Evolutionary conservation across 495 filamentous ascomycete species (phyloP), one percentile per base, ranked within the genome.

Genomic region (Podospora didyma): DNA sequence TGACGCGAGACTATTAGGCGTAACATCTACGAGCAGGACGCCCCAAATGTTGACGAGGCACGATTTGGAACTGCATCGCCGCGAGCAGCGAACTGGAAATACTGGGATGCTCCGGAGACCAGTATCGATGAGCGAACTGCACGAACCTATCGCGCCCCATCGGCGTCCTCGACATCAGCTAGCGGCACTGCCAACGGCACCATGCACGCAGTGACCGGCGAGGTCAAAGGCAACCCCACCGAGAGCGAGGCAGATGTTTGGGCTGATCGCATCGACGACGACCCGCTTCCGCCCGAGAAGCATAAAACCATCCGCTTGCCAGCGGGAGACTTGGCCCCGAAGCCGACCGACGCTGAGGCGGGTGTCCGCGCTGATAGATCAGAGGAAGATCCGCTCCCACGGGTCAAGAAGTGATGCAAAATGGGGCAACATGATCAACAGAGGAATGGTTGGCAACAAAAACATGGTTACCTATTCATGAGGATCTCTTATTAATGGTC

Each of bases 161-260:
- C 49, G 2, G 34, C 39, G 12, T 14, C 39, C 26, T 31, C 26
- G n/a, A n/a, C n/a, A n/a, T n/a, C n/a, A n/a, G n/a, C n/a, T n/a
- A 16, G 34, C 34, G 34, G 34, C 14, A 7, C 39, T 17, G 4
- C 39, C 39, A 4, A 16, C 12, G 39, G 14, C 39, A 17, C 39
- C 39, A 42, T 42, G 39, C 14, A 14, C 4, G 39, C 39, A 5
- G 12, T 42, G 7, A 5, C 39, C 5, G 53, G 56, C 39, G 65
- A 65, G 31, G 50, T 69, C 34, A 63, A 67, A 35, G 60, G 28
- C n/a, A 67, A 67, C 49, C 64, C 67, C 12, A 65, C 67, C 31
- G 55, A 63, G 48, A 62, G 57, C 58, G 67, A 69, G 52, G 67
- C 60, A 6, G 51, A 67, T 26, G 67, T 69, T 1, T 58, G 50